phyloP scores from a whole-genome alignment of 2,329 filamentous ascomycete genomes.

The Thelonectria rubi region DNA sequence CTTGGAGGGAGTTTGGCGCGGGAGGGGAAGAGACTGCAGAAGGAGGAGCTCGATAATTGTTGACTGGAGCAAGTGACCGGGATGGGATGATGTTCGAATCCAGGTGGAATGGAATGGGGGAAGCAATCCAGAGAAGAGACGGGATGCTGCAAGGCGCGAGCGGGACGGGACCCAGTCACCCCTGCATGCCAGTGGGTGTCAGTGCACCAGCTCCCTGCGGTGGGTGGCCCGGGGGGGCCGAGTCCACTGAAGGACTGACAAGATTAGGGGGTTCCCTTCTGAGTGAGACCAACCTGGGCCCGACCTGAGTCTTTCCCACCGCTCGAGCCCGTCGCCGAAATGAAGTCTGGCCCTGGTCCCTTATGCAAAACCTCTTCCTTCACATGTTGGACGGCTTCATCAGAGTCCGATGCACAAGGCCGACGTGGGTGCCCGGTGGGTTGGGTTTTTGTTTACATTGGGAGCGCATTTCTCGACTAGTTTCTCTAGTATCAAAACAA shows the following conservation, averaged over 20 bases:
- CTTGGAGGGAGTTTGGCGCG: constrained; percentile 10
- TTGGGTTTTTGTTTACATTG: constrained; percentile 21
- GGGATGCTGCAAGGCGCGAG: constrained; percentile 6
- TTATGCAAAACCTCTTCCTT: constrained; percentile 21
- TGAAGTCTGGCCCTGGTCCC: constrained; percentile 19
- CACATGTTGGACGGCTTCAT: constrained; percentile 10
- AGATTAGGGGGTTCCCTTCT: no score
- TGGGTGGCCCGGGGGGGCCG: constrained; percentile 4
- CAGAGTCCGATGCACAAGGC: no score
- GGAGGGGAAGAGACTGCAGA: constrained; percentile 14
- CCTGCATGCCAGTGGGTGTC: constrained; percentile 21
- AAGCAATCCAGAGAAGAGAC: neutral
- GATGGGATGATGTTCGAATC: constrained; percentile 35
- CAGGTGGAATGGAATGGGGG: constrained; percentile 19
- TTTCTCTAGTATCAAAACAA: constrained; percentile 1
- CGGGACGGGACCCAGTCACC: constrained; percentile 12
- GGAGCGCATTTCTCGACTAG: no score
- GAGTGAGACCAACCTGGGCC: neutral
- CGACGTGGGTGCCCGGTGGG: no score
- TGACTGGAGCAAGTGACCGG: constrained; percentile 32
- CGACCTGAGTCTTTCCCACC: no score
- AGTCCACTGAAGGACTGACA: constrained; percentile 11
- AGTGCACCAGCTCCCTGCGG: constrained; percentile 18
- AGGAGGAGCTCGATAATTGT: constrained; percentile 24
- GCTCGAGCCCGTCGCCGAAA: constrained; percentile 21